A percentile compares a stretch with the other conserved stretches of the same genome.
These are phyloP conservation scores for Tieghemostelium lacteum DNA, from an alignment of 78 protist genomes.

Conservation along the genomic window DNA sequence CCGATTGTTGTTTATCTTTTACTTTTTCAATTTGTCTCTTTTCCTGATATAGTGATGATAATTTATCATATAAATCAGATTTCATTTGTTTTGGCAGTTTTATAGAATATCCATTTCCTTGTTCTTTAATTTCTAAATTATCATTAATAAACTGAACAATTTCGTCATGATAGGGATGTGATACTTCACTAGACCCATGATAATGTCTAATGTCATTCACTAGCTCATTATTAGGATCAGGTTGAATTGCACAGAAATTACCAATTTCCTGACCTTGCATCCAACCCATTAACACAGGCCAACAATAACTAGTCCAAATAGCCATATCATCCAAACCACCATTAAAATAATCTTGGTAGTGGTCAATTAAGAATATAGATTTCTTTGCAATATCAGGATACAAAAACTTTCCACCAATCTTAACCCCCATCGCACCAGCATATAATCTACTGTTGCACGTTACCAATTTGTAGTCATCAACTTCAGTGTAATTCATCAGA, in stretches of 20 bases:
- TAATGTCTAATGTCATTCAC: not conserved
- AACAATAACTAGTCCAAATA: slow-evolving; percentile 61
- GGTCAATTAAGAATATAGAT: slow-evolving; percentile 55
- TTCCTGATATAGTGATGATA: not conserved
- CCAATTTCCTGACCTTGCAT: slow-evolving; percentile 27
- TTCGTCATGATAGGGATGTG: not conserved
- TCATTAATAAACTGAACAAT: not conserved
- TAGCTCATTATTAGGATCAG: slow-evolving; percentile 13
- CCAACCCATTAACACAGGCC: slow-evolving; percentile 78
- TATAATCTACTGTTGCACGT: slow-evolving; percentile 35
- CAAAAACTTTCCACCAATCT: slow-evolving; percentile 37
- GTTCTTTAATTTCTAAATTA: not conserved
- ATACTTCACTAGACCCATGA: not conserved
- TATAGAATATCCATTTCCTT: not conserved
- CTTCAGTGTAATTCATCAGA: slow-evolving; percentile 26
- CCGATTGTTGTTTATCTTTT: too few relatives aligned
- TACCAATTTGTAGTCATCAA: slow-evolving; percentile 6
- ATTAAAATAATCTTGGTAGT: slow-evolving; percentile 64
- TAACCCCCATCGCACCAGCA: slow-evolving; percentile 74
- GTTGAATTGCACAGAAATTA: slow-evolving; percentile 37
- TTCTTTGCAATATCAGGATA: slow-evolving; percentile 72
- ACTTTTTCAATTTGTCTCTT: not conserved
- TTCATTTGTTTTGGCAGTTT: not conserved
- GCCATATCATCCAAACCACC: slow-evolving; percentile 78
- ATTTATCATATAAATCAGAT: not conserved